phyloP scores from a whole-genome alignment of 805 yeast species.

The Saccharomycopsis sp. region DNA sequence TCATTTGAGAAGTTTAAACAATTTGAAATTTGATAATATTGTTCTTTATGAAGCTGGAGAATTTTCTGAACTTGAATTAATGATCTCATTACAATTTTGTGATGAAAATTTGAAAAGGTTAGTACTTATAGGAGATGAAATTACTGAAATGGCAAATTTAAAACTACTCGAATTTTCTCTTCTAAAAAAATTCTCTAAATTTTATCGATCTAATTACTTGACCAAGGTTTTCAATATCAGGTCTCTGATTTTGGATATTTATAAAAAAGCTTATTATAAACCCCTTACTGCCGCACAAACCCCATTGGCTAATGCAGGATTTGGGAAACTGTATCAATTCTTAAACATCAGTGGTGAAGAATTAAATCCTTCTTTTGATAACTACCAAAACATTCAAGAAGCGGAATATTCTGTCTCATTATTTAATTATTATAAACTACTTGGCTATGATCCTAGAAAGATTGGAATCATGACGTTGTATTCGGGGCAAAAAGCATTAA shows the following conservation, averaged over 20 bases:
- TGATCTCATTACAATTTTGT: no score
- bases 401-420: constrained; percentile 37
- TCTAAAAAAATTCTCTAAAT: no score
- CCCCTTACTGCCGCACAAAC: not conserved
- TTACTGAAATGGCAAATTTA: not conserved
- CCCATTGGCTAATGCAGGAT: constrained; percentile 22
- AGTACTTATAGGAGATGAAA: not conserved
- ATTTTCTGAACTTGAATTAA: not conserved
- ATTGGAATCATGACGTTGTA: constrained; percentile 29
- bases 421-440: constrained; percentile 35
- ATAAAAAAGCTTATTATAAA: not conserved
- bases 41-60: not conserved
- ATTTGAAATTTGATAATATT: not conserved
- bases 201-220: not conserved
- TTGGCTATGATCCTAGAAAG: constrained; percentile 31
- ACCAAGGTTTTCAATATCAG: not conserved
- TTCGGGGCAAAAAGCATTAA: constrained; percentile 30
- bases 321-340: constrained; percentile 26
- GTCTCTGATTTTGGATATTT: not conserved
- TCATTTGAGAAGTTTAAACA: not conserved
- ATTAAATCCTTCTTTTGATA: constrained; percentile 20
- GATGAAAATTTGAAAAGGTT: not conserved
- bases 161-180: no score
- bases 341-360: constrained; percentile 27
- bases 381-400: constrained; percentile 31